These are phyloP conservation scores for Globisporangium orthogonon DNA, from an alignment of 352 stramenopile species.

Conservation along the genomic window DNA sequence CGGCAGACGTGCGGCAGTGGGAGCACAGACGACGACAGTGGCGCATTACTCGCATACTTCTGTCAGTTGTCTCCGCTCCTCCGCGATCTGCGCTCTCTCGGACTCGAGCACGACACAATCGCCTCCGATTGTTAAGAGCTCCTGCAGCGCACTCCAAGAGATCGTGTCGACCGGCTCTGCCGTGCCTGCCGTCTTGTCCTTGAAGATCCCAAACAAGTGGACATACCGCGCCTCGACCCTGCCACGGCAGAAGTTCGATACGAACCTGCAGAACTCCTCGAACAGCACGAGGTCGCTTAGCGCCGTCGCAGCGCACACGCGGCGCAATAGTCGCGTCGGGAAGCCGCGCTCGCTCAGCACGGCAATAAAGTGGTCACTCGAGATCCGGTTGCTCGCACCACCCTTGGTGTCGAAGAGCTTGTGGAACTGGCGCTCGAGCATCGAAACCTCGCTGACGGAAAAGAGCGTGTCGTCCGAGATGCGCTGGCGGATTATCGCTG, in stretches of 20 bases:
- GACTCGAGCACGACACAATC: slow-evolving; percentile 17
- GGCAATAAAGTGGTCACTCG: slow-evolving; percentile 48
- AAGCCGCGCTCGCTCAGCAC: slow-evolving; percentile 44
- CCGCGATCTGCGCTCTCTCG: slow-evolving; percentile 14
- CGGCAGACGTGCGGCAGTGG: neutral
- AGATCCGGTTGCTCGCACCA: slow-evolving; percentile 57
- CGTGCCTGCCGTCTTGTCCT: slow-evolving; percentile 15
- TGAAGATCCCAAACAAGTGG: slow-evolving; percentile 61
- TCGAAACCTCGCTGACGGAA: slow-evolving; percentile 60
- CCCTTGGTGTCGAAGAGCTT: slow-evolving; percentile 70
- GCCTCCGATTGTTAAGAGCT: slow-evolving; percentile 28
- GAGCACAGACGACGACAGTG: neutral
- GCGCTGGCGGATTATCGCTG: slow-evolving; percentile 67
- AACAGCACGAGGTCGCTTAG: slow-evolving; percentile 59
- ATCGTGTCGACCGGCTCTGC: slow-evolving; percentile 9
- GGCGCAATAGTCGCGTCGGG: slow-evolving; percentile 31
- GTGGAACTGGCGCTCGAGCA: slow-evolving; percentile 75
- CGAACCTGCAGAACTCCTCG: slow-evolving; percentile 77
- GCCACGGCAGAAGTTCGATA: slow-evolving; percentile 71
- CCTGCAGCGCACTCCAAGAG: slow-evolving; percentile 31
- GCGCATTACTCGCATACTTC: slow-evolving; percentile 21
- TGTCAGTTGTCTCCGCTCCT: slow-evolving; percentile 30
- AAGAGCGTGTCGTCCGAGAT: slow-evolving; percentile 73
- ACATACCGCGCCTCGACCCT: slow-evolving; percentile 27
- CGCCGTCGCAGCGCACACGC: slow-evolving; percentile 32